phyloP scores from a whole-genome alignment of 805 yeast genomes.

The Candida schatavii region DNA sequence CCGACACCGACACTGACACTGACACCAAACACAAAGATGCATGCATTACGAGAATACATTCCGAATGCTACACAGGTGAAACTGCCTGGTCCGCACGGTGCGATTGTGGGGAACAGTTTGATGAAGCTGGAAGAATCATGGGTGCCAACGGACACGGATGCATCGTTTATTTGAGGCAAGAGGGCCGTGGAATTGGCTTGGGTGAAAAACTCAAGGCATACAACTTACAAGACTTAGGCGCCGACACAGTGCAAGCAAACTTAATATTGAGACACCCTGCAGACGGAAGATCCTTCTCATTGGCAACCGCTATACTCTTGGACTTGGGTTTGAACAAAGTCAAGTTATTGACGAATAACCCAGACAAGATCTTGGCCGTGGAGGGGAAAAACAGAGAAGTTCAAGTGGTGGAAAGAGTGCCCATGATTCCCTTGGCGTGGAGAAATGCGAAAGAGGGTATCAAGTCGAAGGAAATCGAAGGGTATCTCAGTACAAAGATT shows the following conservation, averaged over 20 bases:
- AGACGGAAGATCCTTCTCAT: conserved; percentile 89
- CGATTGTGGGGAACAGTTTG: conserved; percentile 99
- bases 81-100: conserved; percentile 99
- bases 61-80: conserved; percentile 98
- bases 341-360: conserved; percentile 86
- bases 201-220: conserved; percentile 97
- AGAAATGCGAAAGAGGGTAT: conserved; percentile 53
- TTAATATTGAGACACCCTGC: conserved; percentile 93
- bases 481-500: conserved; percentile 88
- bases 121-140: conserved; percentile 94
- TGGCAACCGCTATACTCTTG: conserved; percentile 88
- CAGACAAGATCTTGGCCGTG: conserved; percentile 92
- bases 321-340: conserved; percentile 77
- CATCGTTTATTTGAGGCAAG: conserved; percentile 93
- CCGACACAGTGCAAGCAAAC: conserved; percentile 97
- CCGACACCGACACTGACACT: not conserved
- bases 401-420: conserved; percentile 81
- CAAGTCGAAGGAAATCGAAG: conserved; percentile 82
- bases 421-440: conserved; percentile 98
- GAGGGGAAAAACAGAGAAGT: conserved; percentile 79
- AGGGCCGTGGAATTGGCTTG: conserved; percentile 98
- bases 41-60: conserved; percentile 83
- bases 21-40: conserved; percentile 26
- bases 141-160: conserved; percentile 87
- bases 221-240: conserved; percentile 95